Evolutionary conservation across 306 rosid species (phyloP).

Genomic region (Biancaea sappan): DNA sequence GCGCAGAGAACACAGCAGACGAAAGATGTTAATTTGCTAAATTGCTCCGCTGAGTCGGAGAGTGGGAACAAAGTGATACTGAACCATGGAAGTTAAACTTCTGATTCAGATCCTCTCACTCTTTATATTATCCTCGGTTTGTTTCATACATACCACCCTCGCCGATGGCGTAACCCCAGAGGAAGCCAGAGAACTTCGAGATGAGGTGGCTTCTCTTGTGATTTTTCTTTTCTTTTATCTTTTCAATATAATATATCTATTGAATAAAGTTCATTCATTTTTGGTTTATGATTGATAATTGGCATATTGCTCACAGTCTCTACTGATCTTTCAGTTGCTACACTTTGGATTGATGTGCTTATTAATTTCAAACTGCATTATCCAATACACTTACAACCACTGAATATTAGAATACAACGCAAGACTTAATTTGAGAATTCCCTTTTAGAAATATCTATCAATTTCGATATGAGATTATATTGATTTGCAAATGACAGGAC

Average conservation of each 20-base stretch:
- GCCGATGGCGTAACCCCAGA: slow-evolving; percentile 68
- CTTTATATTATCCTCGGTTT: slow-evolving; percentile 35
- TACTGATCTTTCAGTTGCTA: background rate
- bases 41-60: background rate
- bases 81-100: slow-evolving; percentile 49
- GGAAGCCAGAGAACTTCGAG: slow-evolving; percentile 75
- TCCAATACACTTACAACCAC: background rate
- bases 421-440: background rate
- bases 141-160: slow-evolving; percentile 29
- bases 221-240: background rate
- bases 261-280: background rate
- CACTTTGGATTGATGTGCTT: background rate
- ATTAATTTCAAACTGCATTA: background rate
- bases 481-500: background rate
- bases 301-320: background rate
- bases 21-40: background rate
- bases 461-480: background rate
- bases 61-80: background rate
- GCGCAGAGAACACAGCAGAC: background rate
- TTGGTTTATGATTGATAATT: slow-evolving; percentile 5
- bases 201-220: slow-evolving; percentile 52
- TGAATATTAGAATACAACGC: background rate
- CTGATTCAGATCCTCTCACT: slow-evolving; percentile 44
- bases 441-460: background rate
- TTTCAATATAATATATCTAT: background rate